Evolutionary conservation across 2,329 filamentous ascomycete species (phyloP), one percentile per base, ranked within the genome.

Genomic region (Albophoma yamanashiensis): DNA sequence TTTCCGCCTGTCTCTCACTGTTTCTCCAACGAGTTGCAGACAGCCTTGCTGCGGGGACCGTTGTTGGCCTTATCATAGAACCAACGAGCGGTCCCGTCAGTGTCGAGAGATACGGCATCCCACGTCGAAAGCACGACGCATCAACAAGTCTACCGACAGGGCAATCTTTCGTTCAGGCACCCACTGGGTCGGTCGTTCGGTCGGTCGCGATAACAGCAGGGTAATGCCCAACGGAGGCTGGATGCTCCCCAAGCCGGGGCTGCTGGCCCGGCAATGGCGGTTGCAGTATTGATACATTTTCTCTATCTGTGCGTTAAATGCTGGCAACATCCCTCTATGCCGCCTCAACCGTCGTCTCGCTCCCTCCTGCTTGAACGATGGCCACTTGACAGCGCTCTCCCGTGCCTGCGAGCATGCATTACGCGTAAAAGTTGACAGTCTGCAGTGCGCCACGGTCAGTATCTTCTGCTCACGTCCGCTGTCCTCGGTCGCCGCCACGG

Each of bases 351-450:
- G 36, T 55, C 31, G 2, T 11, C 31, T 55, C 50, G 50, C 50
- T 36, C 31, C 50, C n/a, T 53, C 17, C 17, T 22, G 27, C 50
- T 53, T 53, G 31, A 31, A 7, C 4, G 17, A 53, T 11, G 31
- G 50, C 50, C 31, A 15, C 50, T 20, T 53, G 31, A 12, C 20
- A 1, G 27, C 47, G 20, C 47, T 4, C 6, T 52, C n/a, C 50
- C 20, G 31, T 9, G 22, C 31, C n/a, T 22, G 50, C 53, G 42
- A 14, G 20, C 45, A 58, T 56, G 58, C 60, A 65, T 73, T 75
- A 81, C 61, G 79, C 79, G 67, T 81, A 81, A 67, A 81, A 81
- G 71, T 81, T 84, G 76, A 84, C 82, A 39, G 82, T 84, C 81
- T 83, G 47, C 4, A 4, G 36, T 14, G 3, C 1, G 56, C 4